Evolutionary conservation across 2,329 filamentous ascomycete genomes (phyloP).

Genomic region (Ophiosphaerella korrae): DNA sequence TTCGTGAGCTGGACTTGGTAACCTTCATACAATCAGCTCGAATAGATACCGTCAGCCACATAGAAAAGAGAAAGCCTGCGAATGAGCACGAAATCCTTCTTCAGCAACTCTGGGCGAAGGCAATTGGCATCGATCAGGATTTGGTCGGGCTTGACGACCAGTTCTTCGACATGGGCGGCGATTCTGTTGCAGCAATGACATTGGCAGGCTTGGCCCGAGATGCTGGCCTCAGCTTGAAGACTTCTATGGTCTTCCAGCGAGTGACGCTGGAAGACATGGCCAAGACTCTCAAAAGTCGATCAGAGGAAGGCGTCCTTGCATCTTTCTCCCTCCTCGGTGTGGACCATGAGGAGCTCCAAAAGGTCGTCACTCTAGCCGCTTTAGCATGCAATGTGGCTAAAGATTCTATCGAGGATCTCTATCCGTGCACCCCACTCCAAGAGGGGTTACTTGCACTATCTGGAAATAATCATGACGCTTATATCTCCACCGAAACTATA

Average conservation of each 20-base stretch:
- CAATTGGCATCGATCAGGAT: slow-evolving; percentile 11
- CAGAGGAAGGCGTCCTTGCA: background rate
- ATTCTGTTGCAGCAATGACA: slow-evolving; percentile 46
- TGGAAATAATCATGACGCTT: slow-evolving; percentile 57
- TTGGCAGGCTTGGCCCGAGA: slow-evolving; percentile 1
- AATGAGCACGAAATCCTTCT: slow-evolving; percentile 5
- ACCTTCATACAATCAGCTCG: slow-evolving; percentile 17
- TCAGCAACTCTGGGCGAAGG: slow-evolving; percentile 9
- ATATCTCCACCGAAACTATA: slow-evolving; percentile 46
- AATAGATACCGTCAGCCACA: background rate
- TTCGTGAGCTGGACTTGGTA: slow-evolving; percentile 15
- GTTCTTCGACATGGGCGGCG: slow-evolving; percentile 50
- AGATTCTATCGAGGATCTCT: slow-evolving; percentile 54
- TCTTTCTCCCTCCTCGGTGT: background rate
- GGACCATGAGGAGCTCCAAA: background rate
- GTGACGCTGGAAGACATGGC: slow-evolving; percentile 1
- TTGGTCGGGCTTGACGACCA: slow-evolving; percentile 22
- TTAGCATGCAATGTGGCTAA: background rate
- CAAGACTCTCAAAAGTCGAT: background rate
- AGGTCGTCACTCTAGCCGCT: background rate
- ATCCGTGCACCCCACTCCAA: slow-evolving; percentile 61
- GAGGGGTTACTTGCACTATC: slow-evolving; percentile 57
- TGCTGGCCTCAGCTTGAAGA: slow-evolving; percentile 1
- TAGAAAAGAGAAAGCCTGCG: slow-evolving; percentile 11
- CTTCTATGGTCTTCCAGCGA: background rate